A percentile compares a stretch with the other conserved stretches of the same genome.
These are phyloP conservation scores for Arxiozyma telluris DNA, from an alignment of 1,139 yeast species.

Conservation along the genomic window DNA sequence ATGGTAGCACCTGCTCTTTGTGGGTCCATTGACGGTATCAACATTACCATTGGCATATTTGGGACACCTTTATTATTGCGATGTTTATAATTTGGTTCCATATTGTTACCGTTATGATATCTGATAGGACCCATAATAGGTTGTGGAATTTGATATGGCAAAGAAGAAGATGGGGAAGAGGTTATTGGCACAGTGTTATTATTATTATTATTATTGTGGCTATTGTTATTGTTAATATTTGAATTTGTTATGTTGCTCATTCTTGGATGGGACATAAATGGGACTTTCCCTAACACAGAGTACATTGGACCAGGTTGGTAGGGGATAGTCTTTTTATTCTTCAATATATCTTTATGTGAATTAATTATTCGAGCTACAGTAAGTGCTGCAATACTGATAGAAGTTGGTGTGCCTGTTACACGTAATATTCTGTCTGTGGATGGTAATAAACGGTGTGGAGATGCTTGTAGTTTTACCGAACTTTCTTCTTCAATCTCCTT, in stretches of 20 bases:
- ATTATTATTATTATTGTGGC: too few species aligned
- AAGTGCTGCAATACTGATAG: slow-evolving; percentile 75
- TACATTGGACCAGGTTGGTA: slow-evolving; percentile 50
- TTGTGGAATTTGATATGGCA: slow-evolving; percentile 8
- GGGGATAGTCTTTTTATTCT: slow-evolving; percentile 44
- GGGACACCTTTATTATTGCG: slow-evolving; percentile 8
- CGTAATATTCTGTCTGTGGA: slow-evolving; percentile 73
- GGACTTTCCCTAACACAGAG: slow-evolving; percentile 20
- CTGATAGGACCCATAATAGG: slow-evolving; percentile 7
- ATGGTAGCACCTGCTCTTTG: background rate
- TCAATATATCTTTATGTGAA: slow-evolving; percentile 48
- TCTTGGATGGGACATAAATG: slow-evolving; percentile 4
- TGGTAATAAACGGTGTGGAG: slow-evolving; percentile 63
- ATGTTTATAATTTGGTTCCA: background rate
- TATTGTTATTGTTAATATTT: too few species aligned
- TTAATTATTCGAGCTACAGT: slow-evolving; percentile 60
- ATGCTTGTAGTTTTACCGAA: slow-evolving; percentile 72
- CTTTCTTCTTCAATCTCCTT: slow-evolving; percentile 78
- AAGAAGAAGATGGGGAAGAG: slow-evolving; percentile 22
- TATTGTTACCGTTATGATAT: slow-evolving; percentile 5
- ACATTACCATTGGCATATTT: slow-evolving; percentile 11
- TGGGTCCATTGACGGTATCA: slow-evolving; percentile 6
- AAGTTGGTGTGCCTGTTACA: slow-evolving; percentile 76
- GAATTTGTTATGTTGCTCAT: background rate
- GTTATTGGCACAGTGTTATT: background rate